These are phyloP conservation scores for Schizopora paradoxa DNA, from an alignment of 1,284 basidiomycete species.

Conservation along the genomic window DNA sequence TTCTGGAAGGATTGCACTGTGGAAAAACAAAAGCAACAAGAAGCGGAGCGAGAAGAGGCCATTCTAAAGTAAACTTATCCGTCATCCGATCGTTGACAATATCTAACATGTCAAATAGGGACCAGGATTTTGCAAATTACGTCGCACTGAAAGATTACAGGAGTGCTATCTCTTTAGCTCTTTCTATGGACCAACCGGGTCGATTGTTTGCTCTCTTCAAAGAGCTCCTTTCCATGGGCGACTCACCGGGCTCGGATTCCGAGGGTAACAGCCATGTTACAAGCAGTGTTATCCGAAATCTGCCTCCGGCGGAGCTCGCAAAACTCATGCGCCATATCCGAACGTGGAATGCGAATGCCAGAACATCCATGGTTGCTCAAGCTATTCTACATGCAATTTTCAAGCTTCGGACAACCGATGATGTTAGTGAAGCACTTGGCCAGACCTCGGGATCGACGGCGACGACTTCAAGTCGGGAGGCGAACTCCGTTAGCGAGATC, in stretches of 20 bases:
- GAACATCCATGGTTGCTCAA: conserved; percentile 86
- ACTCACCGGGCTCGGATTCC: conserved; percentile 24
- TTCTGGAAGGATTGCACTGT: conserved; percentile 94
- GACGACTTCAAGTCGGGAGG: conserved; percentile 26
- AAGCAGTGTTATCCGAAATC: conserved; percentile 76
- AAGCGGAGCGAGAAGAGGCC: conserved; percentile 61
- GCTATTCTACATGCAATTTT: conserved; percentile 79
- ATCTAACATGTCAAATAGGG: conserved; percentile 42
- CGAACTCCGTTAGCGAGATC: conserved; percentile 62
- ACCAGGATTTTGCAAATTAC: conserved; percentile 94
- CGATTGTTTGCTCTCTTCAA: conserved; percentile 81
- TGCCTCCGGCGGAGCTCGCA: conserved; percentile 71
- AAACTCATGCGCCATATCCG: conserved; percentile 80
- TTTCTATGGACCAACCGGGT: conserved; percentile 91
- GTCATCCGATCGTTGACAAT: conserved; percentile 8
- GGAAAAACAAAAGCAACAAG: conserved; percentile 70
- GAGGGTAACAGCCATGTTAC: conserved; percentile 67
- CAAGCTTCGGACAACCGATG: conserved; percentile 67
- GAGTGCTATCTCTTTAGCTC: conserved; percentile 84
- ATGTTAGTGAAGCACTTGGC: conserved; percentile 38
- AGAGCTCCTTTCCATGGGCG: conserved; percentile 42
- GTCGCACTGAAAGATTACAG: conserved; percentile 85
- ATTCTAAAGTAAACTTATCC: conserved; percentile 66
- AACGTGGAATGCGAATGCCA: conserved; percentile 92
- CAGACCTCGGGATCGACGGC: conserved; percentile 29